Evolutionary conservation across 1,284 basidiomycete genomes (phyloP), one percentile per base, ranked within the genome.

Genomic region (Malassezia psittaci): DNA sequence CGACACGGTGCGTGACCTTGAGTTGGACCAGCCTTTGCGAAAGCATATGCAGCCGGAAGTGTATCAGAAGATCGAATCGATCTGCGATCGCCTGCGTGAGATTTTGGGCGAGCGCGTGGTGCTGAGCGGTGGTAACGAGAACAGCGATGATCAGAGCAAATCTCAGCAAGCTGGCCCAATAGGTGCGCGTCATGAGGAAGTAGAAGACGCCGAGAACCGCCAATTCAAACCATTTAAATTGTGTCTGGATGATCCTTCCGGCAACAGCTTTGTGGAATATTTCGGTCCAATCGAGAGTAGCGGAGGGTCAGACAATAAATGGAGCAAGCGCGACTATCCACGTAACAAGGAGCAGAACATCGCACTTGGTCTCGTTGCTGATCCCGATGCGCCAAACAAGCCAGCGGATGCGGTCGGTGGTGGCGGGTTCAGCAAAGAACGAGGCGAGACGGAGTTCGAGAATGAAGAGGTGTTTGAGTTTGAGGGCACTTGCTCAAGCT

Each of bases 401-500:
- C 76, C 69, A 33, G 76, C 72, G 18, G 75, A 69, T 37, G 77
- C 77, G 3, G 51, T 55, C 3, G 55, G 56, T 46, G 65, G 64
- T 21, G 62, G 60, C 16, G 71, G 71, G 16, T 69, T 73, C 48
- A 61, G 60, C 58, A 69, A 70, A 52, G 65, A 65, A 24, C 69
- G 52, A 0, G 70, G 67, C 18, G 69, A 75, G 58, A 77, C 76
- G 6, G 71, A 76, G 10, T 73, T 77, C 40, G 76, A 78, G 15
- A 79, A 79, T 34, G 91, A 96, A 60, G 93, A 98, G 75, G 82
- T 99, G 11, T 88, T 84, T 74, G 82, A 84, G 13, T 99, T 98
- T 79, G 86, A 84, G 0, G 88, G 88, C 0, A 79, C 82, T 3
- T 98, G 94, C 76, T 87, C 88, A 9, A 87, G 86, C 61, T 99